Conservation (phyloP, 1,284 basidiomycete genomes). For the Gymnopus androsaceus region DNA sequence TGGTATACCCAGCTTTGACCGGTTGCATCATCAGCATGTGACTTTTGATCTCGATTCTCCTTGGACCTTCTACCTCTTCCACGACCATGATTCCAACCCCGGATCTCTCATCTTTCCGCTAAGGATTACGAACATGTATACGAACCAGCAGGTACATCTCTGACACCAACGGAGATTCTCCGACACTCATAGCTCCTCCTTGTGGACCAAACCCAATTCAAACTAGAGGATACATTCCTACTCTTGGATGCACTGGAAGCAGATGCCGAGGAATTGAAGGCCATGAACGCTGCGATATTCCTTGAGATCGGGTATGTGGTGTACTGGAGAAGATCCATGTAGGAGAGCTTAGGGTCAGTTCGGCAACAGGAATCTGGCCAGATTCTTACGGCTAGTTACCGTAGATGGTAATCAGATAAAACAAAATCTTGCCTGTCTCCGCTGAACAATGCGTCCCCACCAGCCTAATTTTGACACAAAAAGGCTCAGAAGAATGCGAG, state of each 20-base stretch:
- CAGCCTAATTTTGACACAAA: too few species aligned
- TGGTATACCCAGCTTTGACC: too few species aligned
- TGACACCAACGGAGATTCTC: background rate
- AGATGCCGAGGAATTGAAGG: slow-evolving; percentile 63
- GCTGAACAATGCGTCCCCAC: too few species aligned
- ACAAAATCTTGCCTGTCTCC: too few species aligned
- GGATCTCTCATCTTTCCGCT: slow-evolving; percentile 78
- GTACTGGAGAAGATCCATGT: background rate
- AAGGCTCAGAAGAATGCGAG: too few species aligned
- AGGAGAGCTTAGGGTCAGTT: too few species aligned
- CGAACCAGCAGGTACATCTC: slow-evolving; percentile 77
- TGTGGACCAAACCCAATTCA: background rate
- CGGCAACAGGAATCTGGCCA: too few species aligned
- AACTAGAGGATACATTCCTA: slow-evolving; percentile 88
- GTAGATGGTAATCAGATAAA: too few species aligned
- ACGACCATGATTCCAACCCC: slow-evolving; percentile 84
- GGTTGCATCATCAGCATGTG: too few species aligned
- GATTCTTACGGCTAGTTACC: too few species aligned
- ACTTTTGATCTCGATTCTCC: too few species aligned
- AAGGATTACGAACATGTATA: slow-evolving; percentile 82
- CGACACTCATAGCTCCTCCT: slow-evolving; percentile 13
- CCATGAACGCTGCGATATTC: slow-evolving; percentile 62
- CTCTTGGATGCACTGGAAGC: slow-evolving; percentile 91
- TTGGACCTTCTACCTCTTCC: too few species aligned
- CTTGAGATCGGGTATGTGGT: slow-evolving; percentile 84